Evolutionary conservation across 805 yeast species (phyloP).

Genomic region (Lachancea lanzarotensis): DNA sequence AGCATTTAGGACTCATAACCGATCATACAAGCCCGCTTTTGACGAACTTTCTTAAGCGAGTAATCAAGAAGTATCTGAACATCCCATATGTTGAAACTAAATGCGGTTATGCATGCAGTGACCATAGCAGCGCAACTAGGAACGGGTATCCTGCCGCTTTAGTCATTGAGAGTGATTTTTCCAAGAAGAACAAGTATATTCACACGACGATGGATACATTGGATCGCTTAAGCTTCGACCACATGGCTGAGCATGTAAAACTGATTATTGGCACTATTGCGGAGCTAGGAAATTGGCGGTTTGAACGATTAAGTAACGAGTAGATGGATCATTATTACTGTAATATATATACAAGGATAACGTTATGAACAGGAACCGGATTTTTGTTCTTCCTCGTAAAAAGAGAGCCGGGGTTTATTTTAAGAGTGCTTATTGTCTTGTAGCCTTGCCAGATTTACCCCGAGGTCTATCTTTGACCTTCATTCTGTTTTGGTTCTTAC

Average conservation of each 20-base stretch:
- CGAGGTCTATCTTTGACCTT: constrained; percentile 91
- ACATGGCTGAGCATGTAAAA: constrained; percentile 74
- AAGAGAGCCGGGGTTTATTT: too few relatives aligned
- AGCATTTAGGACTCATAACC: constrained; percentile 72
- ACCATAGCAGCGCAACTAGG: constrained; percentile 79
- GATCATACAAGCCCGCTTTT: constrained; percentile 57
- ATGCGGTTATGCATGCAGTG: constrained; percentile 93
- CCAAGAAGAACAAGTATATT: constrained; percentile 57
- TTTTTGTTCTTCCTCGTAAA: too few relatives aligned
- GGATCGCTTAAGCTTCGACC: constrained; percentile 70
- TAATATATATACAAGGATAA: not conserved
- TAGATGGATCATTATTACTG: not conserved
- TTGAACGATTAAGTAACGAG: not conserved
- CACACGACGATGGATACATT: constrained; percentile 77
- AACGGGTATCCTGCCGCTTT: constrained; percentile 81
- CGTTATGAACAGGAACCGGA: not conserved
- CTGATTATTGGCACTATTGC: constrained; percentile 65
- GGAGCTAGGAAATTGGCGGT: constrained; percentile 48
- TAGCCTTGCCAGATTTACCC: constrained; percentile 42
- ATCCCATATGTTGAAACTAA: constrained; percentile 67
- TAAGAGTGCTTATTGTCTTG: constrained; percentile 8
- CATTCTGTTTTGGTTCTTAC: constrained; percentile 75
- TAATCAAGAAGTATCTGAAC: constrained; percentile 55
- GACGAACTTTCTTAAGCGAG: constrained; percentile 52
- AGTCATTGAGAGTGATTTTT: constrained; percentile 70